A percentile compares a stretch with the other conserved stretches of the same genome.
Evolutionary conservation across 139 green algal genomes (phyloP).

Genomic region (Chlorella sp.): DNA sequence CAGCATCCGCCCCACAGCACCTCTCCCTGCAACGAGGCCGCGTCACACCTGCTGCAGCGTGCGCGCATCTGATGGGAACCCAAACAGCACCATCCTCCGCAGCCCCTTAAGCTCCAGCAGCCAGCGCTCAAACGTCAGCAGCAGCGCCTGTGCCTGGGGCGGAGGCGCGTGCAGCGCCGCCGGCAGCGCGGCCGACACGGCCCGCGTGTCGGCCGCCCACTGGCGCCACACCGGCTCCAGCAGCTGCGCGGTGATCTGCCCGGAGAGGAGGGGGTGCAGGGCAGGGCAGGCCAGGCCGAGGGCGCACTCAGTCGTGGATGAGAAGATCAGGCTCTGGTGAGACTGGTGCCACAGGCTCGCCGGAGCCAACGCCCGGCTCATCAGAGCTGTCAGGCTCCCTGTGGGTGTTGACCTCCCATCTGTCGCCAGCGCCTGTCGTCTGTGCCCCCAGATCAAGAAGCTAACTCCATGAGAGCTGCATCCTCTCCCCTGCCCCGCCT

Average conservation of each 20-base stretch:
- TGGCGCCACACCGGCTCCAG: slow-evolving; percentile 74
- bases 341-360: too few relatives aligned
- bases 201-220: slow-evolving; percentile 71
- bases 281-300: too few relatives aligned
- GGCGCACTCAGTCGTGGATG: too few relatives aligned
- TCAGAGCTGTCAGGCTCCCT: too few relatives aligned
- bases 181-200: slow-evolving; percentile 52
- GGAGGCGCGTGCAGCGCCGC: slow-evolving; percentile 30
- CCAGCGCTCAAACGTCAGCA: slow-evolving; percentile 84
- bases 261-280: background rate
- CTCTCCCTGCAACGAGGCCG: background rate
- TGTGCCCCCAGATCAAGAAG: too few relatives aligned
- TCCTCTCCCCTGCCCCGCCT: too few relatives aligned
- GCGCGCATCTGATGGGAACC: slow-evolving; percentile 71
- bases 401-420: too few relatives aligned
- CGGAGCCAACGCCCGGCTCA: too few relatives aligned
- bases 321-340: too few relatives aligned
- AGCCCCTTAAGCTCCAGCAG: slow-evolving; percentile 86
- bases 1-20: background rate
- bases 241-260: slow-evolving; percentile 67
- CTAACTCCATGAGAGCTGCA: too few relatives aligned
- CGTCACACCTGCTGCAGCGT: slow-evolving; percentile 34
- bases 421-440: too few relatives aligned
- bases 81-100: slow-evolving; percentile 82
- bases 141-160: slow-evolving; percentile 34